Conservation (phyloP, 2,329 filamentous ascomycete species). For the Didymosphaeria variabile region DNA sequence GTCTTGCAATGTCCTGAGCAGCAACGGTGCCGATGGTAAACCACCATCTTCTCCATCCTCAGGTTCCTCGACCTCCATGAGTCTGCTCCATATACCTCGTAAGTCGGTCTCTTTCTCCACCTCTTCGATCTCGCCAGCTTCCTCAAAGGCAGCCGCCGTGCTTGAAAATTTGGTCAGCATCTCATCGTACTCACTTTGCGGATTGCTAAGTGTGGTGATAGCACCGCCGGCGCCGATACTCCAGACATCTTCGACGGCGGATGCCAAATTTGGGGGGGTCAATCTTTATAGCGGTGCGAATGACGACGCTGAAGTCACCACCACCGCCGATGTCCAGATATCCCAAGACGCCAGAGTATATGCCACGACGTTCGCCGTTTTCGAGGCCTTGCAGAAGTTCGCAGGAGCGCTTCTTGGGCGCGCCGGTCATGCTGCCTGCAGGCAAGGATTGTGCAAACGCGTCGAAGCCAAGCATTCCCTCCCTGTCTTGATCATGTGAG, state of each 20-base stretch:
- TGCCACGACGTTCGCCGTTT: conserved; percentile 72
- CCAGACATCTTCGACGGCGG: conserved; percentile 68
- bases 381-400: conserved; percentile 74
- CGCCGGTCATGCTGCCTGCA: conserved; percentile 95
- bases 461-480: conserved; percentile 69
- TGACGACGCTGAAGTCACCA: conserved; percentile 91
- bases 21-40: background rate
- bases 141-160: conserved; percentile 40
- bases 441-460: conserved; percentile 81
- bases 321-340: conserved; percentile 87
- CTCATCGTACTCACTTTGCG: conserved; percentile 85
- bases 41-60: conserved; percentile 7
- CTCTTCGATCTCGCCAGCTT: conserved; percentile 21
- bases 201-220: conserved; percentile 83
- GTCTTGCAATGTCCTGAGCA: conserved; percentile 16
- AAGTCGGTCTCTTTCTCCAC: conserved; percentile 7
- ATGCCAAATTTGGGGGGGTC: conserved; percentile 13
- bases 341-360: conserved; percentile 90
- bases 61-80: conserved; percentile 1
- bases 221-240: conserved; percentile 89
- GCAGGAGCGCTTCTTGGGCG: conserved; percentile 92
- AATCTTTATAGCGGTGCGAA: conserved; percentile 76
- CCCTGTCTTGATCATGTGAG: conserved; percentile 26
- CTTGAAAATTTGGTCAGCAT: conserved; percentile 67
- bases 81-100: conserved; percentile 9